Evolutionary conservation across 2,329 filamentous ascomycete genomes (phyloP).

Genomic region (Aspergillus sp.): DNA sequence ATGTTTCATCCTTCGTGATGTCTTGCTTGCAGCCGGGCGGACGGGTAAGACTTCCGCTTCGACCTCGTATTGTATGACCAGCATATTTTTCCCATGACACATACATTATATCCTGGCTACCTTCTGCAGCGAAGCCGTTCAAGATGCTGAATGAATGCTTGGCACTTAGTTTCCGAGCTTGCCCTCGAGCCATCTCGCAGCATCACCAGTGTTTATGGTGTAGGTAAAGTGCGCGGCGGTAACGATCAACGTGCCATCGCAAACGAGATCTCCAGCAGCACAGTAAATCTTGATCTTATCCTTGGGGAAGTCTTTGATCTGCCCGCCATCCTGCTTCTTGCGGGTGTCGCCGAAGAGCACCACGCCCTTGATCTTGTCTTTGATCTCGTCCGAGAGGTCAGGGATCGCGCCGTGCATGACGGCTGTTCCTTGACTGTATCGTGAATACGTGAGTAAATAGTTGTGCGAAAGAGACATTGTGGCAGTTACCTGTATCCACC

Average conservation of each 20-base stretch:
- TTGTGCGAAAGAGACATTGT: not conserved
- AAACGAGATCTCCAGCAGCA: conserved; percentile 50
- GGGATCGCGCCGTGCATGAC: conserved; percentile 43
- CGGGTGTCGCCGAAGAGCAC: conserved; percentile 47
- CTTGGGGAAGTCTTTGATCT: conserved; percentile 42
- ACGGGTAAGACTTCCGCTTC: no score
- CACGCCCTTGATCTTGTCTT: conserved; percentile 39
- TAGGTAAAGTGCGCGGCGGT: conserved; percentile 42
- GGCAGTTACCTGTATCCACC: conserved; percentile 34
- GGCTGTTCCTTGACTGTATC: conserved; percentile 43
- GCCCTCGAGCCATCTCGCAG: conserved; percentile 22
- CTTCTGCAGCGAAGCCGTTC: no score
- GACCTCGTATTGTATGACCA: no score
- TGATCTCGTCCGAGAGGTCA: conserved; percentile 29
- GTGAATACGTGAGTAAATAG: not conserved
- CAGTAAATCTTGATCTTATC: conserved; percentile 50
- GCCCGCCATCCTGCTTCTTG: conserved; percentile 38
- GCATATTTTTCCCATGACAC: no score
- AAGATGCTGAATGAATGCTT: not conserved
- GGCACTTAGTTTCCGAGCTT: conserved; percentile 14
- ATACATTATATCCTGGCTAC: no score
- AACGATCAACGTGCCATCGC: conserved; percentile 45
- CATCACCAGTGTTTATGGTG: conserved; percentile 27
- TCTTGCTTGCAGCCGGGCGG: no score
- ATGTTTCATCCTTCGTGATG: no score